Base-by-base conservation (phyloP, 495 filamentous ascomycete species). In the Xylaria palmicola region DNA sequence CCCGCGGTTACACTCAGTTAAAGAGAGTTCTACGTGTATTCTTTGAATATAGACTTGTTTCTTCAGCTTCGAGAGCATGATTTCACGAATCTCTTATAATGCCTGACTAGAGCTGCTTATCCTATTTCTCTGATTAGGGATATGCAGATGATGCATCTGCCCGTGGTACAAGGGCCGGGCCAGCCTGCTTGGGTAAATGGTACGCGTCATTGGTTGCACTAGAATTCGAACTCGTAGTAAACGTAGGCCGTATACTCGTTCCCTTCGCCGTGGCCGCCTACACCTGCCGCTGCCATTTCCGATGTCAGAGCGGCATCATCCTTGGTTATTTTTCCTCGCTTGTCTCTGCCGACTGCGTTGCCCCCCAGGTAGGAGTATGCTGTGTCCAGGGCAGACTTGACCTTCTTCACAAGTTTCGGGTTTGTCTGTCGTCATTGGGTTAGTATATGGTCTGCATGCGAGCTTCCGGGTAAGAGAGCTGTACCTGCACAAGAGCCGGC, bases 171-270 rank as follows among this genome's bases (percentile, higher is more conserved):
- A 53, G 17, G 12, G 17, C 27, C 50, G 17, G 39, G 19, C 29
- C 5, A 45, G 39, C 45, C 40, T 63, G 53, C 65, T 72, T 76
- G 80, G 66, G 82, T 79, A 71, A 95, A 88, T 15, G 39, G 48
- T 55, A 55, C 39, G 20, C 41, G 34, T 43, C 26, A 4, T 22
- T 44, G n/a, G 34, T 15, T 34, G 32, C n/a, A 24, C 59, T 67
- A 72, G 58, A 72, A 58, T 70, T 92, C 89, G 72, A 97, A 92
- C 66, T 97, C 91, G 76, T 97, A 98, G 77, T 91, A 97, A 72
- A 97, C 95, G 77, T 95, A 98, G 29, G 94, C 86, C 58, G 91
- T 91, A 77, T 97, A 98, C 68, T 97, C 94, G 61, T 85, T 84
- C 45, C 85, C 86, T 62, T 90, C 87, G 34, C 86, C 88, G 2